Percentiles rank a stretch among this genome's conserved stretches.
phyloP scores from a whole-genome alignment of 1,284 basidiomycete genomes.

The Rhodotorula sp. region DNA sequence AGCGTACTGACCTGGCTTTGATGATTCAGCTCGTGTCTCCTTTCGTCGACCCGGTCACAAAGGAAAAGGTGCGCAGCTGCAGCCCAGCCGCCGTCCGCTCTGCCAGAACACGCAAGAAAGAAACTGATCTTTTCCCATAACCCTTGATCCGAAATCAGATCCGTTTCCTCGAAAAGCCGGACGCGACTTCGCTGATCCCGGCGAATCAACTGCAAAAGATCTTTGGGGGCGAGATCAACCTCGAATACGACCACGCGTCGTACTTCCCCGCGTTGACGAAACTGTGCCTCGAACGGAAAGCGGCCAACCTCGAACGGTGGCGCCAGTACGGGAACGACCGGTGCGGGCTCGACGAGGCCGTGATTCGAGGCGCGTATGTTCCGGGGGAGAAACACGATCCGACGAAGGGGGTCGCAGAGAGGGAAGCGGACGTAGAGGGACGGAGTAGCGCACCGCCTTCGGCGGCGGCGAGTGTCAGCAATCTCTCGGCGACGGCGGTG shows the following conservation, averaged over 20 bases:
- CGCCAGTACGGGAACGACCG: conserved; percentile 44
- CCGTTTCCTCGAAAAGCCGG: conserved; percentile 42
- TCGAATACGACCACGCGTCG: conserved; percentile 47
- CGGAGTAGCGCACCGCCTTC: background rate
- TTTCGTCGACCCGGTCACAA: conserved; percentile 51
- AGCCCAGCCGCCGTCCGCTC: too few relatives aligned
- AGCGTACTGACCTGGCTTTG: conserved; percentile 40
- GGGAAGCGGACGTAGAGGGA: background rate
- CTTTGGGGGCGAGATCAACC: conserved; percentile 44
- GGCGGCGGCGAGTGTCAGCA: background rate
- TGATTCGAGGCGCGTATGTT: conserved; percentile 47
- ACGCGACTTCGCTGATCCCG: conserved; percentile 42
- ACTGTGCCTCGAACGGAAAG: conserved; percentile 43
- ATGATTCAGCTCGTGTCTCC: conserved; percentile 48
- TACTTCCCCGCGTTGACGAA: conserved; percentile 48
- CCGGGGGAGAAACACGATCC: background rate
- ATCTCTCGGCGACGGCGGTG: background rate
- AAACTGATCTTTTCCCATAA: too few relatives aligned
- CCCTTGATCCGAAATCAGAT: conserved; percentile 22
- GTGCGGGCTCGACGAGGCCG: conserved; percentile 48
- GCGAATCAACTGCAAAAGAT: conserved; percentile 38
- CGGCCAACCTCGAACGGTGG: conserved; percentile 48
- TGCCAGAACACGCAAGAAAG: background rate
- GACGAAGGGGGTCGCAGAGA: background rate
- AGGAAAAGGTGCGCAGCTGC: conserved; percentile 46